phyloP scores from a whole-genome alignment of 164 flowering plant species.

The Hamamelis virginiana region DNA sequence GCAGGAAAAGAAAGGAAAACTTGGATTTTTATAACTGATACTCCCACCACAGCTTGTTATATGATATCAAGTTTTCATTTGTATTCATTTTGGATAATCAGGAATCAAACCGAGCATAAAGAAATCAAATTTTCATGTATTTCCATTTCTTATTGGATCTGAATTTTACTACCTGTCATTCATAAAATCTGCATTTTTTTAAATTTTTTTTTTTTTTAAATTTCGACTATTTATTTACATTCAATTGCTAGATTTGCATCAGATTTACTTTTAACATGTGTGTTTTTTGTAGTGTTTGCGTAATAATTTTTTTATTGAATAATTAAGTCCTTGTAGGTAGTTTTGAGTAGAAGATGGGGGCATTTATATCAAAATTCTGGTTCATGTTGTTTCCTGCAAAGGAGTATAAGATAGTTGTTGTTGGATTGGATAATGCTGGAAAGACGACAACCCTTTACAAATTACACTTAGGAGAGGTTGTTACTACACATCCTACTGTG shows the following conservation, averaged over 20 bases:
- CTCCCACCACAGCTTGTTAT: background rate
- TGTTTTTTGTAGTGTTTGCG: background rate
- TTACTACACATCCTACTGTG: slow-evolving; percentile 93
- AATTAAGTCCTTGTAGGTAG: background rate
- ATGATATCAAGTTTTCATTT: background rate
- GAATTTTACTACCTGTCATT: background rate
- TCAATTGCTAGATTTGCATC: background rate
- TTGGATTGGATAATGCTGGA: slow-evolving; percentile 97
- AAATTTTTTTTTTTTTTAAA: too few relatives aligned
- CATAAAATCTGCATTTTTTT: background rate
- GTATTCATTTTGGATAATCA: background rate
- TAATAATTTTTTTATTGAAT: background rate
- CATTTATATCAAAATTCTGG: slow-evolving; percentile 80
- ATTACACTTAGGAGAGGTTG: slow-evolving; percentile 95
- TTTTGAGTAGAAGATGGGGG: slow-evolving; percentile 54
- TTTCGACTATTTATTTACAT: too few relatives aligned
- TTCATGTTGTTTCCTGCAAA: slow-evolving; percentile 95
- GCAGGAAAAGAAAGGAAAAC: background rate
- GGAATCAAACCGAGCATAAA: background rate
- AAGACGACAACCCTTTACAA: slow-evolving; percentile 98
- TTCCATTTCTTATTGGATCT: background rate
- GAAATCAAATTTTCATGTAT: background rate
- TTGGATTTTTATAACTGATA: background rate
- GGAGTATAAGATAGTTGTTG: slow-evolving; percentile 94
- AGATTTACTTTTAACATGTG: too few relatives aligned